These are phyloP conservation scores for Dendrothele bispora DNA, from an alignment of 768 basidiomycete genomes.

Conservation along the genomic window DNA sequence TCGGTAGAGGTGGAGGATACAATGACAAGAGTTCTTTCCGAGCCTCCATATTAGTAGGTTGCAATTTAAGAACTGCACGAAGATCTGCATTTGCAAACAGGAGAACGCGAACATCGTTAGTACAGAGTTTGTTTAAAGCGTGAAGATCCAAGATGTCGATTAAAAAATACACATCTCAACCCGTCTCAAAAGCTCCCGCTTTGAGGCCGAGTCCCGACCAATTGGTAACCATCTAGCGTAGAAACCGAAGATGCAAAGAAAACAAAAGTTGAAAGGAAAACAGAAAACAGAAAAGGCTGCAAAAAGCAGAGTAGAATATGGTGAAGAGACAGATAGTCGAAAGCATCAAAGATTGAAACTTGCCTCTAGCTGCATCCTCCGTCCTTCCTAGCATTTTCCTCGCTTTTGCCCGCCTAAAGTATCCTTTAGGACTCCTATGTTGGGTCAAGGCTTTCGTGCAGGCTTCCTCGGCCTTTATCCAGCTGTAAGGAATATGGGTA, in stretches of 20 bases:
- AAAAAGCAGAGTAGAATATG: no score
- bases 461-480: conserved; percentile 70
- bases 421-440: conserved; percentile 67
- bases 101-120: no score
- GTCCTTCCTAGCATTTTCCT: conserved; percentile 56
- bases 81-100: no score
- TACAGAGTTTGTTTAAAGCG: no score
- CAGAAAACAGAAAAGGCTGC: not conserved
- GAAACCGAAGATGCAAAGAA: no score
- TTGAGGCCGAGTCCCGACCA: no score
- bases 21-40: conserved; percentile 52
- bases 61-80: conserved; percentile 57
- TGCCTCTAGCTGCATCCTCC: conserved; percentile 64
- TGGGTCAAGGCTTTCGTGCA: conserved; percentile 65
- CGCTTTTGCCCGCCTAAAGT: conserved; percentile 69
- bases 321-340: no score
- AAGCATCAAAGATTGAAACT: not conserved
- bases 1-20: no score
- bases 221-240: no score
- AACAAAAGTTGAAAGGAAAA: not conserved
- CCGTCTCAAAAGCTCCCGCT: no score
- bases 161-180: no score
- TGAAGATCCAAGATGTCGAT: no score
- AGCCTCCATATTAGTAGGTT: conserved; percentile 66
- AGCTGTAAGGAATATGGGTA: conserved; percentile 38